A percentile compares a stretch with the other conserved stretches of the same genome.
phyloP scores from a whole-genome alignment of 805 yeast genomes.

The Schizosaccharomyces octosporus region DNA sequence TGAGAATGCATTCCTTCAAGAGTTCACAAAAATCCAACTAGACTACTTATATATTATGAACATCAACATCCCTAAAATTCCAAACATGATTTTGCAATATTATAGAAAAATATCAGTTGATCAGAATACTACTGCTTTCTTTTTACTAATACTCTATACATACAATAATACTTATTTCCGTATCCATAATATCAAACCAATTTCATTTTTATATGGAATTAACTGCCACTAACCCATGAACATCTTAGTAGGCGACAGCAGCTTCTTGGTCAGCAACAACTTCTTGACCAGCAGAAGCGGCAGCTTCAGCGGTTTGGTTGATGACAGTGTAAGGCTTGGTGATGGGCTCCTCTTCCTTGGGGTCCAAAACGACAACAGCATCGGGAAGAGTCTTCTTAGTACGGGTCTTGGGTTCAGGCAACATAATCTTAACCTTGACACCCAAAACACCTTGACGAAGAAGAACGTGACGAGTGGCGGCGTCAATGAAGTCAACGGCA shows the following conservation, averaged over 20 bases:
- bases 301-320: background rate
- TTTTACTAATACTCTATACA: background rate
- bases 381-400: slow-evolving; percentile 71
- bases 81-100: background rate
- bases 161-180: background rate
- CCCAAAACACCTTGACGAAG: slow-evolving; percentile 99
- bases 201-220: background rate
- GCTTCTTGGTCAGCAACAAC: background rate
- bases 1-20: too few species aligned
- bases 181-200: background rate
- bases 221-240: background rate
- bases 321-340: slow-evolving; percentile 24
- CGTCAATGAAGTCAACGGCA: slow-evolving; percentile 92
- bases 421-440: slow-evolving; percentile 98
- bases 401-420: slow-evolving; percentile 45
- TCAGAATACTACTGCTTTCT: background rate
- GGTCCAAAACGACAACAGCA: slow-evolving; percentile 66
- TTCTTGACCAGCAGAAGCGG: background rate
- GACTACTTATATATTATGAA: background rate
- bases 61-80: background rate
- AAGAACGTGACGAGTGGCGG: slow-evolving; percentile 97
- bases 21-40: background rate
- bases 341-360: slow-evolving; percentile 81
- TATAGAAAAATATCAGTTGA: too few species aligned
- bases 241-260: background rate